Conservation (phyloP, 345 rosid genomes). For the Hevea brasiliensis region DNA sequence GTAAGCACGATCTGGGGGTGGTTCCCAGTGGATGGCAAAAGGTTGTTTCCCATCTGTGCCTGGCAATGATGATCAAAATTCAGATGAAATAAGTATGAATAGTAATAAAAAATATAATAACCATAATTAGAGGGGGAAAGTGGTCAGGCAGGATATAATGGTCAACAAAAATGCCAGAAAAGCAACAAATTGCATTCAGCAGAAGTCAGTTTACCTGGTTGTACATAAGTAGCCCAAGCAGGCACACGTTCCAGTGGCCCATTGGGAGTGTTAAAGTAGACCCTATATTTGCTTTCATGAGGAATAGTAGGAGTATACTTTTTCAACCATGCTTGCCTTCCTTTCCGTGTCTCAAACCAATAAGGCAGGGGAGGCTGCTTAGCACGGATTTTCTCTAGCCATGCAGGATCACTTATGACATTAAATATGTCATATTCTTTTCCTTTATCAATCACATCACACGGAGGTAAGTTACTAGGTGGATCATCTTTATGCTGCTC, state of each 20-base stretch:
- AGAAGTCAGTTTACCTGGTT: slow-evolving; percentile 60
- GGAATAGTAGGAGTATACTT: slow-evolving; percentile 82
- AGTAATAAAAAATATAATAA: not conserved
- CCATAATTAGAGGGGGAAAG: not conserved
- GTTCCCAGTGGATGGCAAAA: slow-evolving; percentile 96
- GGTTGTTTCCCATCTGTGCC: slow-evolving; percentile 74
- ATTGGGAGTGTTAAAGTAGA: slow-evolving; percentile 81
- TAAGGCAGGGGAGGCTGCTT: slow-evolving; percentile 79
- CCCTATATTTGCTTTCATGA: slow-evolving; percentile 93
- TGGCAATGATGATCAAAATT: slow-evolving; percentile 25
- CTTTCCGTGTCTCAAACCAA: slow-evolving; percentile 95
- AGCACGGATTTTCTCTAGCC: slow-evolving; percentile 66
- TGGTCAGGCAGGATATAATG: no score
- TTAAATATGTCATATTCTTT: slow-evolving; percentile 72
- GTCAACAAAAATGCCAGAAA: not conserved
- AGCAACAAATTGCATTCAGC: slow-evolving; percentile 17
- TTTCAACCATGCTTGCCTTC: slow-evolving; percentile 88
- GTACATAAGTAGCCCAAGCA: slow-evolving; percentile 94
- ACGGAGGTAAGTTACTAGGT: slow-evolving; percentile 77
- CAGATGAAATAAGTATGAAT: slow-evolving; percentile 2
- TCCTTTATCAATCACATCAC: slow-evolving; percentile 75
- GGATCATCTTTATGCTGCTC: slow-evolving; percentile 89
- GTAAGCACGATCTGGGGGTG: slow-evolving; percentile 72
- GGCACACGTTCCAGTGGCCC: slow-evolving; percentile 92
- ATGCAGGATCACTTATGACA: slow-evolving; percentile 48